Base-by-base conservation (phyloP, 768 basidiomycete genomes). In the Crepidotus variabilis region DNA sequence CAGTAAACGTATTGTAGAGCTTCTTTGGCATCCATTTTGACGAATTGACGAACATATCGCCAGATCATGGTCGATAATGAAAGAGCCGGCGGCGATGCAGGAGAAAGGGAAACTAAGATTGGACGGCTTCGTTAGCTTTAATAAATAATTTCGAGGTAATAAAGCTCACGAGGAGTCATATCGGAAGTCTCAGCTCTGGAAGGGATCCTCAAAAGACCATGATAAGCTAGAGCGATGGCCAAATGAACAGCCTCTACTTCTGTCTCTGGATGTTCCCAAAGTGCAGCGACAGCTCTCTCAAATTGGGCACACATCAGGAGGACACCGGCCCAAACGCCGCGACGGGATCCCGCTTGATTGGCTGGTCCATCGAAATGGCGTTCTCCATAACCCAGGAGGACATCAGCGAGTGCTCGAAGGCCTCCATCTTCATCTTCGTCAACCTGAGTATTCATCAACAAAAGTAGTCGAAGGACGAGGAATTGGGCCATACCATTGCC, bases 1-100 rank as follows among this genome's bases (percentile, higher is more conserved):
- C 90, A 90, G 66, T 94, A 94, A 21, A 95, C 89, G 61, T 98
- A 98, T 71, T 99, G 94, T 51, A 99, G 72, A 0, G 95, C 96
- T 64, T 95, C 92, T 65, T 90, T 88, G 0, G 95, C 90, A 62
- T 97, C 96, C 80, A 92, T 84, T 72, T 88, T 91, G 23, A 90
- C 90, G 67, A 98, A 97, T 57, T 88, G 90, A 34, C 93, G 85
- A 46, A 97, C 85, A 67, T 99, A 98, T 14, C 94, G 89, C 84
- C 94, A 94, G 57, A 94, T 83, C 20, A 98, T 70, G 2, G 92
- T 90, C 0, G 93, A 82, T 20, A 98, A 76, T 67, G 89, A 90
- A 47, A 95, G 74, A 0, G 88, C 85, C 1, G 90, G 88, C 11
- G 84, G 85, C 18, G 76, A 71, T n/a, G 73, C 75, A n/a, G 87